These are phyloP conservation scores for Toxoplasma gondii DNA, from an alignment of 169 alveolate species.

Conservation along the genomic window DNA sequence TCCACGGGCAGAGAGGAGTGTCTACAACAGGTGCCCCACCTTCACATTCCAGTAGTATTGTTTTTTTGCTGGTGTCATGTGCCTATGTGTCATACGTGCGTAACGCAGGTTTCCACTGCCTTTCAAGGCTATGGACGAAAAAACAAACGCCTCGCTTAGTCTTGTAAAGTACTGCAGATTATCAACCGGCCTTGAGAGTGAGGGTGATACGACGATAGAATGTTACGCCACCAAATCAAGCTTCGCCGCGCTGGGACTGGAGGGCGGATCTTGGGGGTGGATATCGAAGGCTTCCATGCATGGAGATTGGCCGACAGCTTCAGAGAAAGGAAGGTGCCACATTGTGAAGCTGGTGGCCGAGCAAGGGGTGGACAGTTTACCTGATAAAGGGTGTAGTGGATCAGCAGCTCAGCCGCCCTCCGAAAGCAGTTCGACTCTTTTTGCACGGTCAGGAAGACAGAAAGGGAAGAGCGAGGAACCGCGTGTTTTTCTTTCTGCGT, in stretches of 20 bases:
- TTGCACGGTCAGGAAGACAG: not conserved
- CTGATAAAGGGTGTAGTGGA: not conserved
- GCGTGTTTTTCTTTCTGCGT: not conserved
- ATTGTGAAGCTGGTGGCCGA: not conserved
- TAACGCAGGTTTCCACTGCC: no score
- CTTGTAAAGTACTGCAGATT: no score
- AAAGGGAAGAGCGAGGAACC: not conserved
- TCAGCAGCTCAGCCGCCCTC: not conserved
- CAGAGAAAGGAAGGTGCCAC: not conserved
- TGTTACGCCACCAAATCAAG: not conserved
- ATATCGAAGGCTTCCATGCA: not conserved
- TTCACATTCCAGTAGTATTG: no score
- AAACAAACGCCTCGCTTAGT: no score
- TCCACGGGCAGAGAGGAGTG: no score
- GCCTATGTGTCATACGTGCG: no score
- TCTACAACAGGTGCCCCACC: no score
- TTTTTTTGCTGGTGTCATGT: no score
- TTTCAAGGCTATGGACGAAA: no score
- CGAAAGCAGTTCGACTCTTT: not conserved
- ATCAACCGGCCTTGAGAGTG: not conserved
- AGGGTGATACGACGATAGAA: not conserved
- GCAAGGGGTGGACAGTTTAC: not conserved
- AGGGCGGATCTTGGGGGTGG: constrained; percentile 14
- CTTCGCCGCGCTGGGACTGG: not conserved
- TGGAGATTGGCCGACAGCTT: not conserved